Conservation (phyloP, 768 basidiomycete species). For the Imleria badia region DNA sequence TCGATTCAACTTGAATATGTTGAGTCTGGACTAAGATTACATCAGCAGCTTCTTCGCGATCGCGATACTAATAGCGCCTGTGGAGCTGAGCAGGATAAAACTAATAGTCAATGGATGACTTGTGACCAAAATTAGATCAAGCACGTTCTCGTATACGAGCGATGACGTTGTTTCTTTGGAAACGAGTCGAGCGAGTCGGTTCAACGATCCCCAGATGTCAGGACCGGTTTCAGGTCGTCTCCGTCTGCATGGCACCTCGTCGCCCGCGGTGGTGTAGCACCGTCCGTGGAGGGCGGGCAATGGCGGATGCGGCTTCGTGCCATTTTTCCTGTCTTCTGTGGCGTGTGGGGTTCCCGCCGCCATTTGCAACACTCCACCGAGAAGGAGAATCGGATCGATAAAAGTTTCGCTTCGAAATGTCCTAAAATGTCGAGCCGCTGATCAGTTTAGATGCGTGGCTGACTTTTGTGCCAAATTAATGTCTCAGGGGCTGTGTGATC, state of each 20-base stretch:
- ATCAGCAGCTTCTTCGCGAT: neutral
- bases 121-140: slow-evolving; percentile 8
- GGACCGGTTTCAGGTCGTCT: slow-evolving; percentile 15
- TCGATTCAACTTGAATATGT: too few species aligned
- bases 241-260: neutral
- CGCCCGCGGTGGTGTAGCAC: slow-evolving; percentile 4
- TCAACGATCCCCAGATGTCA: neutral
- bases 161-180: slow-evolving; percentile 27
- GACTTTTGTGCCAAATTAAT: slow-evolving; percentile 16
- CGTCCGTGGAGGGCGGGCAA: neutral
- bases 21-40: neutral
- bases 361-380: too few species aligned
- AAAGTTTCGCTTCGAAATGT: slow-evolving; percentile 1
- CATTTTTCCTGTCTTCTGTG: slow-evolving; percentile 14
- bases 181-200: slow-evolving; percentile 14
- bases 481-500: slow-evolving; percentile 29
- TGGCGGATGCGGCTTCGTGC: neutral
- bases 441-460: slow-evolving; percentile 4
- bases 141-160: slow-evolving; percentile 9
- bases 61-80: neutral
- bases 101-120: neutral
- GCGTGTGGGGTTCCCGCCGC: slow-evolving; percentile 15
- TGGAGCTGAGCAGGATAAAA: neutral
- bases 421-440: neutral
- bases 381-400: slow-evolving; percentile 22